Evolutionary conservation across 805 yeast genomes (phyloP).

Genomic region (Candida pseudoglaebosa): DNA sequence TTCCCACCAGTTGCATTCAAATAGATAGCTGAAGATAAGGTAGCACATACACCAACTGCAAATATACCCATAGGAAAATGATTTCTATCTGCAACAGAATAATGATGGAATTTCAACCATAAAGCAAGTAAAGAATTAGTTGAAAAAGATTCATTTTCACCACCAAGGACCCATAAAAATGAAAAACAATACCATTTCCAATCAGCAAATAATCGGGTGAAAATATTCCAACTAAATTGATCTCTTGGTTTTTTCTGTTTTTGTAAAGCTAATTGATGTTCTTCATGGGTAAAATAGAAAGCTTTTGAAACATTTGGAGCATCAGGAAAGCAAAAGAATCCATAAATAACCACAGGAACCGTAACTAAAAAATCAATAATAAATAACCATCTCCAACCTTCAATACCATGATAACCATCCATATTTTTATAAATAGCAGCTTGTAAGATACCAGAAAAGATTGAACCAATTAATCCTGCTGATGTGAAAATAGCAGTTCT

Average conservation of each 20-base stretch:
- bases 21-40: slow-evolving; percentile 24
- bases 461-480: slow-evolving; percentile 52
- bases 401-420: slow-evolving; percentile 45
- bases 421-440: slow-evolving; percentile 47
- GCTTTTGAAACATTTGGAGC: slow-evolving; percentile 41
- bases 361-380: slow-evolving; percentile 59
- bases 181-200: slow-evolving; percentile 38
- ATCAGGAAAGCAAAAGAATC: slow-evolving; percentile 58
- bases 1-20: slow-evolving; percentile 27
- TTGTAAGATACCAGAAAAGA: slow-evolving; percentile 56
- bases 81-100: slow-evolving; percentile 27
- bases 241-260: slow-evolving; percentile 34
- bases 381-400: slow-evolving; percentile 71
- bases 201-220: slow-evolving; percentile 38
- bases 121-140: slow-evolving; percentile 31
- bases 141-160: slow-evolving; percentile 33
- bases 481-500: slow-evolving; percentile 53
- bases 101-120: slow-evolving; percentile 26
- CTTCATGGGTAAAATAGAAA: slow-evolving; percentile 23
- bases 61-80: slow-evolving; percentile 38
- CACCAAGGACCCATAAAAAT: slow-evolving; percentile 33
- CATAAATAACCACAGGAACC: slow-evolving; percentile 53
- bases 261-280: slow-evolving; percentile 23
- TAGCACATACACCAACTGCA: slow-evolving; percentile 31
- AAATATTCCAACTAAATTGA: slow-evolving; percentile 27